phyloP scores from a whole-genome alignment of 495 filamentous ascomycete genomes.

The Haplographium delicatum region DNA sequence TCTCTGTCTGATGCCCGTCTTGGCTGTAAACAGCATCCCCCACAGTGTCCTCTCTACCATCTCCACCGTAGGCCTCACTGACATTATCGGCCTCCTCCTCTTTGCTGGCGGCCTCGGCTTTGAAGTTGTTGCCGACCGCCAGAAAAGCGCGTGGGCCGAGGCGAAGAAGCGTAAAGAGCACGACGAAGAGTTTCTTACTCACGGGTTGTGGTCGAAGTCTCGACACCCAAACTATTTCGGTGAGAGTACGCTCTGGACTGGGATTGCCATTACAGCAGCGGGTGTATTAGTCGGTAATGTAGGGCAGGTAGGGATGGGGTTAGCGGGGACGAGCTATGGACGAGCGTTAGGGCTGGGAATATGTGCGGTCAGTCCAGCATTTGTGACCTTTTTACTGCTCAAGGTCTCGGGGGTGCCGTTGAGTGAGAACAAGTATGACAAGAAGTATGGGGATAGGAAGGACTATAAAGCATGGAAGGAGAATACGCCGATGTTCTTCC shows the following conservation, averaged over 20 bases:
- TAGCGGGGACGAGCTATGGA: conserved; percentile 29
- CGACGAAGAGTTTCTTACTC: conserved; percentile 55
- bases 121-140: conserved; percentile 53
- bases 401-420: conserved; percentile 57
- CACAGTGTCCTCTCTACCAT: conserved; percentile 37
- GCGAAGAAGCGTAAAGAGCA: conserved; percentile 55
- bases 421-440: conserved; percentile 62
- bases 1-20: conserved; percentile 54
- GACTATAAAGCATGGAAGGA: conserved; percentile 64
- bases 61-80: conserved; percentile 34
- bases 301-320: conserved; percentile 44
- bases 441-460: conserved; percentile 53
- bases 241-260: conserved; percentile 59
- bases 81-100: conserved; percentile 48
- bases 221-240: conserved; percentile 67
- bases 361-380: conserved; percentile 54
- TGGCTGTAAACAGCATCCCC: conserved; percentile 55
- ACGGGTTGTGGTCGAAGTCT: conserved; percentile 53
- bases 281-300: conserved; percentile 41
- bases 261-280: conserved; percentile 46
- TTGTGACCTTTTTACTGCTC: conserved; percentile 54
- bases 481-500: conserved; percentile 59
- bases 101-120: conserved; percentile 52
- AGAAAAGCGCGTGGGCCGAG: conserved; percentile 51
- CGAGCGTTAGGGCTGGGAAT: conserved; percentile 37